phyloP scores from a whole-genome alignment of 352 stramenopile genomes.

The Phytopythium aichiense region DNA sequence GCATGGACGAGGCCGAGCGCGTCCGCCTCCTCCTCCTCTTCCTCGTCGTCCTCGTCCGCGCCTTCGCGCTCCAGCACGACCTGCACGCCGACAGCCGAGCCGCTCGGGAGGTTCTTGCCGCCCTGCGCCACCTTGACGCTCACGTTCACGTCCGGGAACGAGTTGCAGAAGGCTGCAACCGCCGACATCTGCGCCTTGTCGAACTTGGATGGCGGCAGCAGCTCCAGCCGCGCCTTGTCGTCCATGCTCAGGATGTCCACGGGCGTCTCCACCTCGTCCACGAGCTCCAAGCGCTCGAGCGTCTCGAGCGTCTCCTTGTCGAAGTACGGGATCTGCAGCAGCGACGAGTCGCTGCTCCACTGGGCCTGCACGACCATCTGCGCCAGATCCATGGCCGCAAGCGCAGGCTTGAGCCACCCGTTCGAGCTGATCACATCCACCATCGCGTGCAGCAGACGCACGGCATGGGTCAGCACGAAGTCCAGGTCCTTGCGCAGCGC shows the following conservation, averaged over 20 bases:
- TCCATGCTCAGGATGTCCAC: slow-evolving; percentile 91
- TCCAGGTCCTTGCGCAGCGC: slow-evolving; percentile 93
- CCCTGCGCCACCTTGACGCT: slow-evolving; percentile 89
- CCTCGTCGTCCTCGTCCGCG: slow-evolving; percentile 90
- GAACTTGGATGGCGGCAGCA: slow-evolving; percentile 79
- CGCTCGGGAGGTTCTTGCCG: slow-evolving; percentile 87
- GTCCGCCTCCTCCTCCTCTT: slow-evolving; percentile 42
- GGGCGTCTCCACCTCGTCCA: slow-evolving; percentile 74
- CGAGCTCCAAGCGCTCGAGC: slow-evolving; percentile 49
- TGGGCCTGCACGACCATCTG: slow-evolving; percentile 99
- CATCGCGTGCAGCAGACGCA: slow-evolving; percentile 96
- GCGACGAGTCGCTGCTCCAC: slow-evolving; percentile 96
- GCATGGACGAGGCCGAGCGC: slow-evolving; percentile 70
- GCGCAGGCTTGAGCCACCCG: slow-evolving; percentile 97
- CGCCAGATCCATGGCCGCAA: slow-evolving; percentile 98
- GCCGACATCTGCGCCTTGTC: slow-evolving; percentile 92
- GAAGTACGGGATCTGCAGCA: slow-evolving; percentile 98
- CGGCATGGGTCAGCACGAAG: slow-evolving; percentile 85
- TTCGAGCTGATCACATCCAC: slow-evolving; percentile 99
- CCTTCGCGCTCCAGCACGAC: slow-evolving; percentile 91
- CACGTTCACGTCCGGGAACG: slow-evolving; percentile 98
- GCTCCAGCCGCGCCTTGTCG: slow-evolving; percentile 86
- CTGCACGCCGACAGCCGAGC: slow-evolving; percentile 88
- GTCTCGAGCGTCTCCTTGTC: slow-evolving; percentile 27
- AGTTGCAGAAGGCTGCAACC: slow-evolving; percentile 99